Percentiles rank a stretch among this genome's conserved stretches.
Evolutionary conservation across 495 filamentous ascomycete species (phyloP).

Genomic region (Bryoglossum gracile): DNA sequence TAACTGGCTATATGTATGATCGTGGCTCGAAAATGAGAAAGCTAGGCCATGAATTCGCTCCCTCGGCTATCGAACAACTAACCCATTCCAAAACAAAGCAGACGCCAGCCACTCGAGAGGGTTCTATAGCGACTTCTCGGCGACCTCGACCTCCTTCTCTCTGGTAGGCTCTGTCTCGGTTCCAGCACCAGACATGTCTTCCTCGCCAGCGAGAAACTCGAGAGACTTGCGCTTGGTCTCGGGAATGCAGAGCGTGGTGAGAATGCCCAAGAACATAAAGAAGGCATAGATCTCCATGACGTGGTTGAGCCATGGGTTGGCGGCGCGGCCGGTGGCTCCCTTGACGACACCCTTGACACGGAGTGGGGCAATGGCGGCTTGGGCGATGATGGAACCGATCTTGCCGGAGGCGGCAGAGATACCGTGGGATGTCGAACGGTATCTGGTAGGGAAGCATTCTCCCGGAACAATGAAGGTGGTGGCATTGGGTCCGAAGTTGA

Average conservation of each 20-base stretch:
- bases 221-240: conserved; percentile 57
- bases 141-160: neutral
- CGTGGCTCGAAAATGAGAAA: no score
- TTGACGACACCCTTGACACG: conserved; percentile 31
- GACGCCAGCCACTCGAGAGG: no score
- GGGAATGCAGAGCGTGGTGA: conserved; percentile 58
- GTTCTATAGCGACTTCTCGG: no score
- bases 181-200: conserved; percentile 5
- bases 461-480: conserved; percentile 90
- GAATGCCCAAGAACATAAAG: conserved; percentile 71
- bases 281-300: conserved; percentile 73
- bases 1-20: no score
- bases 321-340: conserved; percentile 8
- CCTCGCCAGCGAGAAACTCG: conserved; percentile 20
- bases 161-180: no score
- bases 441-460: conserved; percentile 86
- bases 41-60: no score
- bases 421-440: conserved; percentile 78
- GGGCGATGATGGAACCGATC: conserved; percentile 63
- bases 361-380: conserved; percentile 45
- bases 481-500: conserved; percentile 79
- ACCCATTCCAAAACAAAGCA: no score
- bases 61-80: no score
- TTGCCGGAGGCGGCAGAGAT: conserved; percentile 82
- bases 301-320: conserved; percentile 65